These are phyloP conservation scores for Aureobasidium sp. DNA, from an alignment of 2,329 filamentous ascomycete species.

Conservation along the genomic window DNA sequence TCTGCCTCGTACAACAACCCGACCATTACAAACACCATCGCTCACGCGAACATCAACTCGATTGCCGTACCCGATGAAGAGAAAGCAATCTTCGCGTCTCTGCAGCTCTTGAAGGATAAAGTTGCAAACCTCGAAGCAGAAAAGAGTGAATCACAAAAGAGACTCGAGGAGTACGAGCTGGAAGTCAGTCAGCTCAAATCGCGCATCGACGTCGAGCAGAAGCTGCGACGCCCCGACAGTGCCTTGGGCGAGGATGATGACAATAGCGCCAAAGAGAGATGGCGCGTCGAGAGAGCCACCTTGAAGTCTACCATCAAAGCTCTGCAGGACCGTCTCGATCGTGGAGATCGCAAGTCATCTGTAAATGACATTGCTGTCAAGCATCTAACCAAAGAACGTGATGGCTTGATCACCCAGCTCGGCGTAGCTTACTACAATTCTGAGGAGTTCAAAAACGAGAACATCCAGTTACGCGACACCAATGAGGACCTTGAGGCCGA, in stretches of 20 bases:
- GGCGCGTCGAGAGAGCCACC: slow-evolving; percentile 39
- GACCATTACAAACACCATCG: slow-evolving; percentile 21
- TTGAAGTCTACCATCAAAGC: slow-evolving; percentile 52
- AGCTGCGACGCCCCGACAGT: slow-evolving; percentile 36
- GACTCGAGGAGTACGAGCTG: slow-evolving; percentile 50
- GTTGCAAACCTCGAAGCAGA: slow-evolving; percentile 47
- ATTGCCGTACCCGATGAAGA: slow-evolving; percentile 53
- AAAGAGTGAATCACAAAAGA: slow-evolving; percentile 45
- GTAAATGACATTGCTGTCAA: slow-evolving; percentile 56
- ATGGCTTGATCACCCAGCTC: slow-evolving; percentile 54
- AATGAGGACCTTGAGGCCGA: slow-evolving; percentile 83
- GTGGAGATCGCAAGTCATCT: slow-evolving; percentile 53
- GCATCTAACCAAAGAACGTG: slow-evolving; percentile 53
- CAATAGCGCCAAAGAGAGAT: slow-evolving; percentile 27
- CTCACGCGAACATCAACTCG: slow-evolving; percentile 42
- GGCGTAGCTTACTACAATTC: slow-evolving; percentile 50
- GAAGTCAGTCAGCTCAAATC: slow-evolving; percentile 45
- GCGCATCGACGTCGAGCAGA: slow-evolving; percentile 35
- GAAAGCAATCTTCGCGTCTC: slow-evolving; percentile 51
- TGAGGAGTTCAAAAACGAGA: slow-evolving; percentile 49
- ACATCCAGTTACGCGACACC: slow-evolving; percentile 66
- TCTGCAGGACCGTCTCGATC: slow-evolving; percentile 53
- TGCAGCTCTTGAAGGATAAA: slow-evolving; percentile 50
- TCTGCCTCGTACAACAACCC: slow-evolving; percentile 29
- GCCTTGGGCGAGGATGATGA: slow-evolving; percentile 42